A percentile compares a stretch with the other conserved stretches of the same genome.
Evolutionary conservation across 495 filamentous ascomycete genomes (phyloP).

Genomic region (Lepidopterella palustris): DNA sequence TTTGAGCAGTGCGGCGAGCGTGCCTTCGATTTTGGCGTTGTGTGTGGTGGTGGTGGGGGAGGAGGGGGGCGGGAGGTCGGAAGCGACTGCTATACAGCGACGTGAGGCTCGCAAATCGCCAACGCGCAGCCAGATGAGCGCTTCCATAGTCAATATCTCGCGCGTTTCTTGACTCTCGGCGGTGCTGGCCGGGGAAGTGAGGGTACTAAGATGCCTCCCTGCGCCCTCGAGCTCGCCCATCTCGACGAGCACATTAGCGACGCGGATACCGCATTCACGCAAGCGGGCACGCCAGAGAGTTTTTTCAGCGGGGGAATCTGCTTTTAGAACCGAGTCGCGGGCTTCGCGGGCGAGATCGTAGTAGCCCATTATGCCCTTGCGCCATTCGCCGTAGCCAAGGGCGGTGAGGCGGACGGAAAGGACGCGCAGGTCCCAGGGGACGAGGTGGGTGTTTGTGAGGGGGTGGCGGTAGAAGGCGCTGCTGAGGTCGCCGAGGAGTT

Average conservation of each 20-base stretch:
- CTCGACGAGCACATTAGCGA: constrained; percentile 76
- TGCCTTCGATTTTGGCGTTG: constrained; percentile 17
- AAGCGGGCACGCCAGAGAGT: constrained; percentile 62
- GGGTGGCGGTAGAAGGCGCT: constrained; percentile 55
- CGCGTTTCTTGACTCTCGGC: constrained; percentile 26
- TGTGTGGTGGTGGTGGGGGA: constrained; percentile 2
- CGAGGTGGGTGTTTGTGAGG: constrained; percentile 44
- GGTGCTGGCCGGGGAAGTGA: constrained; percentile 30
- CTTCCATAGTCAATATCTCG: constrained; percentile 35
- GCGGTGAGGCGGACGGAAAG: constrained; percentile 76
- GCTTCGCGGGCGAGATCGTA: constrained; percentile 82
- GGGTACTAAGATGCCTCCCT: constrained; percentile 53
- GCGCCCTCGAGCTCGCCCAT: constrained; percentile 84
- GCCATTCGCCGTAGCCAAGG: constrained; percentile 72
- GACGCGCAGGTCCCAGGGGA: constrained; percentile 82
- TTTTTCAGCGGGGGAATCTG: constrained; percentile 29
- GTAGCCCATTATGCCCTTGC: constrained; percentile 78
- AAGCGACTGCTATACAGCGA: constrained; percentile 36
- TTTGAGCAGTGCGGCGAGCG: constrained; percentile 59
- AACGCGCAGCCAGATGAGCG: constrained; percentile 64
- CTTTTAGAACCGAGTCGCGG: constrained; percentile 46
- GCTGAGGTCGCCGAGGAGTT: constrained; percentile 73
- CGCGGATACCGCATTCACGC: constrained; percentile 66
- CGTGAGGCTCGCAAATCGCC: constrained; percentile 69
- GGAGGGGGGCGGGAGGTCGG: too few species aligned